phyloP scores from a whole-genome alignment of 352 stramenopile genomes.

The Halophytophthora batemanensis region DNA sequence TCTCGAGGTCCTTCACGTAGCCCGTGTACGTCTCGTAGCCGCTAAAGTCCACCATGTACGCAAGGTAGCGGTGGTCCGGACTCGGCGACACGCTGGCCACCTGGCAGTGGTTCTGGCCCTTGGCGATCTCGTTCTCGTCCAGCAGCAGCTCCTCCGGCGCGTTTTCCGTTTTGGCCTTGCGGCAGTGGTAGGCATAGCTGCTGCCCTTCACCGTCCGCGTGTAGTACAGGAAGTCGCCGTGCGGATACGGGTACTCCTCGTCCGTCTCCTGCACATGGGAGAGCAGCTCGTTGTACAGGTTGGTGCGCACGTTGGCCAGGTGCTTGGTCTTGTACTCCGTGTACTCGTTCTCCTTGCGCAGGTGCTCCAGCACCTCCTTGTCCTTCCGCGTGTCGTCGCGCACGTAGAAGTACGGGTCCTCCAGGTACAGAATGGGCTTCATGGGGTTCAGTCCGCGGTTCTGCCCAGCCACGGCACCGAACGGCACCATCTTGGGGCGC shows the following conservation, averaged over 20 bases:
- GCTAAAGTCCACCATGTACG: conserved; percentile 93
- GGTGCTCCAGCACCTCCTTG: conserved; percentile 89
- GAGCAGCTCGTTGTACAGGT: conserved; percentile 93
- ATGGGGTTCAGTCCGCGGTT: conserved; percentile 87
- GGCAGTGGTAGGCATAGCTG: conserved; percentile 77
- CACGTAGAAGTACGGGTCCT: conserved; percentile 96
- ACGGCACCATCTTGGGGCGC: conserved; percentile 77
- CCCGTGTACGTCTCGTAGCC: conserved; percentile 94
- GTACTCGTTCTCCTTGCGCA: conserved; percentile 94
- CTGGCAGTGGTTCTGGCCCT: conserved; percentile 82
- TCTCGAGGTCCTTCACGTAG: conserved; percentile 85
- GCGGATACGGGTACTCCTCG: conserved; percentile 76
- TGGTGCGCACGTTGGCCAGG: conserved; percentile 71
- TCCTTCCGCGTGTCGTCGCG: conserved; percentile 92
- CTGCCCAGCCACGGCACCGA: conserved; percentile 71
- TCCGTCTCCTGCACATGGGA: conserved; percentile 89
- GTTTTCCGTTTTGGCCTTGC: conserved; percentile 63
- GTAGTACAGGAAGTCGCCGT: conserved; percentile 87
- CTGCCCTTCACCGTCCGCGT: conserved; percentile 85
- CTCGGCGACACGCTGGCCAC: conserved; percentile 77
- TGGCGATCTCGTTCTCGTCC: conserved; percentile 92
- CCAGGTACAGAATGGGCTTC: conserved; percentile 84
- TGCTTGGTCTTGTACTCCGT: conserved; percentile 85
- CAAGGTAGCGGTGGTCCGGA: conserved; percentile 89
- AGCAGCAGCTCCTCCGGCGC: conserved; percentile 90